These are phyloP conservation scores for Ustilago shanxiensis DNA, from an alignment of 1,284 basidiomycete species.

Conservation along the genomic window DNA sequence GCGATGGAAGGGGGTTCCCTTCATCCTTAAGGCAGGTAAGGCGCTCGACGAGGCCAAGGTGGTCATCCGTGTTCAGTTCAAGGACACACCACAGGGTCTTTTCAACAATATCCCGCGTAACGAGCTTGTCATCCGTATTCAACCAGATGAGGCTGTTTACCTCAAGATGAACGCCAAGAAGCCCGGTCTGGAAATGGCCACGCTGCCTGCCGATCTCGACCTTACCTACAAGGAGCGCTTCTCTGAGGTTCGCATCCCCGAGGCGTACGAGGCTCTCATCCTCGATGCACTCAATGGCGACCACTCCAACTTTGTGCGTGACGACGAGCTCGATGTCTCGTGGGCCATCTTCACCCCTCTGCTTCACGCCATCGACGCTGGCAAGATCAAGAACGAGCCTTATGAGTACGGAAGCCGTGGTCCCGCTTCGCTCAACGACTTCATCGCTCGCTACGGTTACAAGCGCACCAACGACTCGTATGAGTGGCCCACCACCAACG, in stretches of 20 bases:
- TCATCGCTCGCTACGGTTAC: conserved; percentile 63
- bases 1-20: conserved; percentile 68
- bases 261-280: conserved; percentile 71
- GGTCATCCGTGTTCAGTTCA: conserved; percentile 68
- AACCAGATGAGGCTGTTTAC: conserved; percentile 68
- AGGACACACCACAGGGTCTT: conserved; percentile 55
- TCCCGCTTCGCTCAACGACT: conserved; percentile 63
- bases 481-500: conserved; percentile 64
- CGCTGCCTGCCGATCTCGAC: conserved; percentile 62
- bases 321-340: conserved; percentile 69
- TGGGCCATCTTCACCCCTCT: conserved; percentile 70
- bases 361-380: conserved; percentile 66
- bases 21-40: conserved; percentile 69
- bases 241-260: conserved; percentile 63
- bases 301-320: conserved; percentile 70
- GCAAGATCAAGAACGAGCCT: conserved; percentile 64
- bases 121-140: conserved; percentile 69
- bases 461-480: conserved; percentile 59
- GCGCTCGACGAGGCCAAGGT: conserved; percentile 69
- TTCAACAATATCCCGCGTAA: conserved; percentile 60
- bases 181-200: conserved; percentile 60
- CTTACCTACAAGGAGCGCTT: conserved; percentile 67
- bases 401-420: conserved; percentile 67
- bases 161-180: conserved; percentile 67
- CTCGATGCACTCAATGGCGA: conserved; percentile 69